Base-by-base conservation (phyloP, 2,329 filamentous ascomycete genomes). In the Pezicula neosporulosa region DNA sequence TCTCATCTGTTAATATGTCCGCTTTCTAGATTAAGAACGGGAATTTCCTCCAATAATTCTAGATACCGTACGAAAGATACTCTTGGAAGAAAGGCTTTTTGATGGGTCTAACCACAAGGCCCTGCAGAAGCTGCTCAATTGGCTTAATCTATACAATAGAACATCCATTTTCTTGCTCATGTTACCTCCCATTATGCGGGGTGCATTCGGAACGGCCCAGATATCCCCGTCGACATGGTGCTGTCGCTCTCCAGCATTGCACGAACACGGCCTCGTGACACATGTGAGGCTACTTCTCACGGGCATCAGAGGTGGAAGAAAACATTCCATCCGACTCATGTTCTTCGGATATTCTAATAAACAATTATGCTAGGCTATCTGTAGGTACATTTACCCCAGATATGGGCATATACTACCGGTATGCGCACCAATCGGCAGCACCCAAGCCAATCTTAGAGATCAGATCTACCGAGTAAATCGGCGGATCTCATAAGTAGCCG, bases 21-120 rank as follows among this genome's bases (percentile, higher is more conserved):
- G 41, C 47, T 53, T 28, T 47, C 27, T 42, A 19, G 41, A 47
- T 50, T 16, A 49, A 41, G 15, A 35, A 27, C 30, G n/a, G 19
- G 27, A 48, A 53, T 49, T 55, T 55, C 50, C 52, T 53, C 55
- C 55, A 57, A 55, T 57, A 53, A 49, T 51, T 49, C 19, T 27
- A 8, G 46, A 49, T 44, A 44, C 24, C 51, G 51, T 49, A 54
- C 49, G 51, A 38, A 36, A 28, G 27, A 28, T 5, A 28, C 27
- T 28, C 27, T n/a, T n/a, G n/a, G n/a, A n/a, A n/a, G n/a, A n/a
- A n/a, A n/a, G n/a, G n/a, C n/a, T n/a, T n/a, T n/a, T n/a, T n/a
- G 27, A 28, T 28, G 27, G 6, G 27, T 28, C 27, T 28, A 28
- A 28, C 27, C 27, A n/a, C n/a, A n/a, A n/a, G n/a, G n/a, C n/a